Percentiles rank a stretch among this genome's conserved stretches.
Evolutionary conservation across 441 rosid species (phyloP).

Genomic region (Pelargonium fulgidum): DNA sequence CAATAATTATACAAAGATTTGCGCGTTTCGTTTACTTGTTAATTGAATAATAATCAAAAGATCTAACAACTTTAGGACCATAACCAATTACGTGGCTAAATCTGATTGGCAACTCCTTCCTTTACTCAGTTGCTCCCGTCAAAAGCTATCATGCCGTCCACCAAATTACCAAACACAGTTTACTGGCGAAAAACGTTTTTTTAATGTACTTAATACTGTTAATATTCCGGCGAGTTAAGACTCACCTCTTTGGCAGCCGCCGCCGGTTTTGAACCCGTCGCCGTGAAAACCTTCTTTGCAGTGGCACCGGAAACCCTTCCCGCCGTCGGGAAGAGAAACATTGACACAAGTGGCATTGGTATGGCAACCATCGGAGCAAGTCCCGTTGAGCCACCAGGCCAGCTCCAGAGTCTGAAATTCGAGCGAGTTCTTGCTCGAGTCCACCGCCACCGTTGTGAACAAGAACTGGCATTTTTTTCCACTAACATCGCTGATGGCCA

Average conservation of each 20-base stretch:
- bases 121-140: too few relatives aligned
- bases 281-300: slow-evolving; percentile 33
- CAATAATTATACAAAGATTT: too few relatives aligned
- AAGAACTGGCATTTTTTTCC: slow-evolving; percentile 30
- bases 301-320: slow-evolving; percentile 34
- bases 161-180: not conserved
- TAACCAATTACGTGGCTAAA: too few relatives aligned
- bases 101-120: too few relatives aligned
- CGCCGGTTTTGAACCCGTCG: not conserved
- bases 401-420: slow-evolving; percentile 37
- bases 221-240: slow-evolving; percentile 21
- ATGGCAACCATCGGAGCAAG: slow-evolving; percentile 23
- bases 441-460: slow-evolving; percentile 45
- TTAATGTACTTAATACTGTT: not conserved
- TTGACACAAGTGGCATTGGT: slow-evolving; percentile 19
- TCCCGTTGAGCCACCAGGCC: slow-evolving; percentile 58
- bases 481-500: slow-evolving; percentile 24
- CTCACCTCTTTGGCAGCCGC: slow-evolving; percentile 40
- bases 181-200: not conserved
- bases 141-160: too few relatives aligned
- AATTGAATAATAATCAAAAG: too few relatives aligned
- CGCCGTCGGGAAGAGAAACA: slow-evolving; percentile 15
- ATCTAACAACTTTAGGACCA: too few relatives aligned
- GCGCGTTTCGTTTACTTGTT: too few relatives aligned
- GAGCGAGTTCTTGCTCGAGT: slow-evolving; percentile 21